Percentiles rank a stretch among this genome's conserved stretches.
Conservation (phyloP, 2,329 filamentous ascomycete species). For the Hypoxylon sp. region DNA sequence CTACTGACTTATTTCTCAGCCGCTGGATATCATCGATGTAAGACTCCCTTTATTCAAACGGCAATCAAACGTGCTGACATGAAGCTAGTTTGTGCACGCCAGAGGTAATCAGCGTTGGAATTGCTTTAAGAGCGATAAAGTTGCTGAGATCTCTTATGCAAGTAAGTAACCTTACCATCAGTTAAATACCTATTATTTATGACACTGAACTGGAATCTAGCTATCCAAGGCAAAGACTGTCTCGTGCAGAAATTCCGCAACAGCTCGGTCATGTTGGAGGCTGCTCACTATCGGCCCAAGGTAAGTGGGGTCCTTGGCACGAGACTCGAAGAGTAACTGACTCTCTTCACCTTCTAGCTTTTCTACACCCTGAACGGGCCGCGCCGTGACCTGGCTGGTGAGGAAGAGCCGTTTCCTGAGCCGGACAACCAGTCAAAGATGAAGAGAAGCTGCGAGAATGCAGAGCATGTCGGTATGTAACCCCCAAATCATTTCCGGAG, state of each 20-base stretch:
- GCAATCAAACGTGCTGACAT: conserved; percentile 46
- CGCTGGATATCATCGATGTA: conserved; percentile 80
- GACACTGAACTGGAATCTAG: conserved; percentile 61
- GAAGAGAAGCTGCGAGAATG: conserved; percentile 88
- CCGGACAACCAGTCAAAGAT: conserved; percentile 91
- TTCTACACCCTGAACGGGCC: conserved; percentile 67
- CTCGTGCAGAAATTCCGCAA: conserved; percentile 96
- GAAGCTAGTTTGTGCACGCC: conserved; percentile 76
- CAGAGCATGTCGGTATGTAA: conserved; percentile 81
- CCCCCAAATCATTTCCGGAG: too few species aligned
- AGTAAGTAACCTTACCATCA: conserved; percentile 67
- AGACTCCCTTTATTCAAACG: conserved; percentile 51
- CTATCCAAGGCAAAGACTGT: conserved; percentile 92
- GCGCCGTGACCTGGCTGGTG: conserved; percentile 70
- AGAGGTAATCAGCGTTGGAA: conserved; percentile 83
- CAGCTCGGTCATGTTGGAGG: conserved; percentile 94
- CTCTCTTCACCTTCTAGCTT: conserved; percentile 57
- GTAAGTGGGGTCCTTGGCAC: conserved; percentile 59
- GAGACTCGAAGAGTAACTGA: conserved; percentile 36
- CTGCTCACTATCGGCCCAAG: conserved; percentile 85
- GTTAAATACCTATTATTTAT: neutral
- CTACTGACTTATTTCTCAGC: conserved; percentile 64
- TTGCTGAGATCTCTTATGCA: conserved; percentile 94
- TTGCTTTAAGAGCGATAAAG: conserved; percentile 85
- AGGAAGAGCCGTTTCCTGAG: conserved; percentile 81